phyloP scores from a whole-genome alignment of 176 grass and related monocot species.

The Hsuehochloa calcarea region DNA sequence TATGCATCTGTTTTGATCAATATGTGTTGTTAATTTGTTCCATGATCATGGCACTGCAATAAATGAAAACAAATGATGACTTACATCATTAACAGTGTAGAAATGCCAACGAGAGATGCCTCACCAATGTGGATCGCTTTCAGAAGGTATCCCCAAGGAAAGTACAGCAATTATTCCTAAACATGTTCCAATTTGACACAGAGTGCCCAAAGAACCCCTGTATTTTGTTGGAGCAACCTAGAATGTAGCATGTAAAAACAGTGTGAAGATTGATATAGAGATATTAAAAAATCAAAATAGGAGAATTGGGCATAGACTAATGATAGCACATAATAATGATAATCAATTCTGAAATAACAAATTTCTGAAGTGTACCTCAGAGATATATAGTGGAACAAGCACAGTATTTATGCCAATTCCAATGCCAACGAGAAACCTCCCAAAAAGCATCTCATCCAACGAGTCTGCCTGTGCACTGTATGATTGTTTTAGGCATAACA shows the following conservation, averaged over 20 bases:
- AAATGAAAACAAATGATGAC: slow-evolving; percentile 37
- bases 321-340: neutral
- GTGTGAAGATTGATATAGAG: neutral
- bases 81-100: slow-evolving; percentile 49
- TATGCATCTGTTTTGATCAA: neutral
- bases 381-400: slow-evolving; percentile 90
- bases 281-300: neutral
- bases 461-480: slow-evolving; percentile 81
- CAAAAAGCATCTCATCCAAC: slow-evolving; percentile 89
- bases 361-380: slow-evolving; percentile 61
- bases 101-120: slow-evolving; percentile 49
- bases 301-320: neutral
- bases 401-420: slow-evolving; percentile 92
- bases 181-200: slow-evolving; percentile 96
- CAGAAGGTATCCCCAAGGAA: slow-evolving; percentile 91
- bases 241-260: slow-evolving; percentile 27
- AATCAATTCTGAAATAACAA: slow-evolving; percentile 5
- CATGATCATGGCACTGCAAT: neutral
- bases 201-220: slow-evolving; percentile 74
- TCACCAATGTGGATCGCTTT: slow-evolving; percentile 97
- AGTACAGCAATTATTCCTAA: slow-evolving; percentile 93
- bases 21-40: slow-evolving; percentile 16
- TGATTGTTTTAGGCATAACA: slow-evolving; percentile 19
- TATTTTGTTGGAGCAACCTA: slow-evolving; percentile 96
- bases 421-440: slow-evolving; percentile 96